phyloP scores from a whole-genome alignment of 2,329 filamentous ascomycete genomes.

The Diplodia corticola region DNA sequence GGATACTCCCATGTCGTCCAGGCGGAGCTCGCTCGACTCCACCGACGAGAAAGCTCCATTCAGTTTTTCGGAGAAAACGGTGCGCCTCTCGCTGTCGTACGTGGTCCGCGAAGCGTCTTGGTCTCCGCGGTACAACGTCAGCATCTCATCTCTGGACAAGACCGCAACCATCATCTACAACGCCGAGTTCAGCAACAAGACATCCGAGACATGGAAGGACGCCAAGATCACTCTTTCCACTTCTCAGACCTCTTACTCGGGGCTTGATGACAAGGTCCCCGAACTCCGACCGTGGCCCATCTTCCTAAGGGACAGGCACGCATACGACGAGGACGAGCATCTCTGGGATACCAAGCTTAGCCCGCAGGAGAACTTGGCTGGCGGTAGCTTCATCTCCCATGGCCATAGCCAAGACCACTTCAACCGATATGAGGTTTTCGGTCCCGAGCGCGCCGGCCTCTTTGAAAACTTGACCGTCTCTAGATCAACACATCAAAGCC shows the following conservation, averaged over 20 bases:
- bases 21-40: slow-evolving; percentile 32
- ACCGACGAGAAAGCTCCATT: slow-evolving; percentile 20
- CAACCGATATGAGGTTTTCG: slow-evolving; percentile 29
- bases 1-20: slow-evolving; percentile 33
- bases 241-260: slow-evolving; percentile 60
- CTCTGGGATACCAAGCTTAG: slow-evolving; percentile 27
- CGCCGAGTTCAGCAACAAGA: slow-evolving; percentile 62
- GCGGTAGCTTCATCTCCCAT: slow-evolving; percentile 16
- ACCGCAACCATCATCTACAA: slow-evolving; percentile 61
- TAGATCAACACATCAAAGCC: too few relatives aligned
- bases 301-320: slow-evolving; percentile 43
- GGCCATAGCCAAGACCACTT: slow-evolving; percentile 20
- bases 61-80: slow-evolving; percentile 15
- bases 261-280: slow-evolving; percentile 58
- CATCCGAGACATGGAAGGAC: slow-evolving; percentile 64
- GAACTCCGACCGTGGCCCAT: slow-evolving; percentile 59
- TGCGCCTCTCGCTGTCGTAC: slow-evolving; percentile 56
- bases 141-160: slow-evolving; percentile 50
- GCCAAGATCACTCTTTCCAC: slow-evolving; percentile 63
- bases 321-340: slow-evolving; percentile 26
- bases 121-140: slow-evolving; percentile 55
- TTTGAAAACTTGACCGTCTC: slow-evolving; percentile 1
- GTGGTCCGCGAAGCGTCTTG: slow-evolving; percentile 60
- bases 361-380: slow-evolving; percentile 24
- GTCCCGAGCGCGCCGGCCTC: slow-evolving; percentile 5